These are phyloP conservation scores for Apophysomyces variabilis DNA, from an alignment of 371 early-diverging fungal genomes.

Conservation along the genomic window DNA sequence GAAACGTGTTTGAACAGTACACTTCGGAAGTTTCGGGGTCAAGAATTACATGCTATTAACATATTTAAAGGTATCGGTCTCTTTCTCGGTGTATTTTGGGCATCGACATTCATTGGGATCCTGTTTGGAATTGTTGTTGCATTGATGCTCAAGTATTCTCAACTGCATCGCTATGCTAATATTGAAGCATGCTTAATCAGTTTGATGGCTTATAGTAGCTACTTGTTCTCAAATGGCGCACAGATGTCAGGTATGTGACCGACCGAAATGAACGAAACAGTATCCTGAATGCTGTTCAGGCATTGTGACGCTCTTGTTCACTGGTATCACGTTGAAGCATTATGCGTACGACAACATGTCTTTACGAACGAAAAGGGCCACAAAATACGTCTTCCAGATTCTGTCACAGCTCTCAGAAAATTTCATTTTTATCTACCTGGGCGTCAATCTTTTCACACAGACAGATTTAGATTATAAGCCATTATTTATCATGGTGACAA, in stretches of 20 bases:
- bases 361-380: slow-evolving; percentile 71
- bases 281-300: slow-evolving; percentile 39
- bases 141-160: slow-evolving; percentile 79
- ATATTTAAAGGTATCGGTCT: slow-evolving; percentile 73
- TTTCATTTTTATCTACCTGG: slow-evolving; percentile 95
- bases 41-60: slow-evolving; percentile 72
- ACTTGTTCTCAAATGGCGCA: slow-evolving; percentile 87
- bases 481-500: slow-evolving; percentile 73
- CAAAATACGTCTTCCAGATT: slow-evolving; percentile 89
- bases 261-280: background rate
- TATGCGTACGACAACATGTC: slow-evolving; percentile 93
- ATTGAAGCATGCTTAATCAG: slow-evolving; percentile 86
- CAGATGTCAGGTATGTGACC: slow-evolving; percentile 71
- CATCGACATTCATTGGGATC: slow-evolving; percentile 84
- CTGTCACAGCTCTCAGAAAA: slow-evolving; percentile 90
- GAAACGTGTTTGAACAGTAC: slow-evolving; percentile 52
- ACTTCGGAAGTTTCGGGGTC: slow-evolving; percentile 78
- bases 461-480: slow-evolving; percentile 72
- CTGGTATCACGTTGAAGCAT: slow-evolving; percentile 90
- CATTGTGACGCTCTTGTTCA: slow-evolving; percentile 94
- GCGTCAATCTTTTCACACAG: slow-evolving; percentile 87
- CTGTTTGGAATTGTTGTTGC: slow-evolving; percentile 78
- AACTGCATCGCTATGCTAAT: slow-evolving; percentile 75
- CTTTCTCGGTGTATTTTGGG: slow-evolving; percentile 82
- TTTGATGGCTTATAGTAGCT: slow-evolving; percentile 88